Conservation (phyloP, 2,329 filamentous ascomycete genomes). For the Claviceps fusiformis region DNA sequence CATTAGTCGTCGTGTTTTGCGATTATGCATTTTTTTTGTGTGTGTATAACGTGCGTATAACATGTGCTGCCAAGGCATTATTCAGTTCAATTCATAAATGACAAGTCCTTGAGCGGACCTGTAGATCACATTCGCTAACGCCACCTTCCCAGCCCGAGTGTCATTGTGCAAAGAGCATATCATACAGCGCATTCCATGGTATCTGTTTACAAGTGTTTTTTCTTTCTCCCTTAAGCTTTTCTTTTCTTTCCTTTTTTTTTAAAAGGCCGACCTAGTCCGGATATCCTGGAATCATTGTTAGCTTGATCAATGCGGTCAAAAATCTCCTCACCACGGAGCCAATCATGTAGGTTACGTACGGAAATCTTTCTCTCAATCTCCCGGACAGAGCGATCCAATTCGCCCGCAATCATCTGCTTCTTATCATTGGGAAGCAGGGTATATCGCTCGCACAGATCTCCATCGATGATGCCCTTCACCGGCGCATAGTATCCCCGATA, state of each 20-base stretch:
- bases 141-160: constrained; percentile 15
- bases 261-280: constrained; percentile 46
- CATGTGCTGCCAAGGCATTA: constrained; percentile 9
- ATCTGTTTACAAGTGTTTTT: neutral
- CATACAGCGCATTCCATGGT: constrained; percentile 8
- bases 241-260: constrained; percentile 10
- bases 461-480: constrained; percentile 92
- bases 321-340: neutral
- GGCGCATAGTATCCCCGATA: constrained; percentile 94
- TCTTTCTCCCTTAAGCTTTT: too few species aligned
- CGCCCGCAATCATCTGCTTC: constrained; percentile 88
- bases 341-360: constrained; percentile 22
- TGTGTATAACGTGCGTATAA: neutral
- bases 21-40: too few species aligned
- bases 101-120: constrained; percentile 12
- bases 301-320: constrained; percentile 1
- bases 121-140: constrained; percentile 18
- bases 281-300: constrained; percentile 32
- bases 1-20: constrained; percentile 7
- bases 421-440: constrained; percentile 71
- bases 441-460: constrained; percentile 89
- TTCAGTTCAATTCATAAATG: constrained; percentile 13
- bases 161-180: constrained; percentile 12
- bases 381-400: constrained; percentile 77
- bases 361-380: constrained; percentile 96